These are phyloP conservation scores for Phytophthora sp. DNA, from an alignment of 352 stramenopile species.

Conservation along the genomic window DNA sequence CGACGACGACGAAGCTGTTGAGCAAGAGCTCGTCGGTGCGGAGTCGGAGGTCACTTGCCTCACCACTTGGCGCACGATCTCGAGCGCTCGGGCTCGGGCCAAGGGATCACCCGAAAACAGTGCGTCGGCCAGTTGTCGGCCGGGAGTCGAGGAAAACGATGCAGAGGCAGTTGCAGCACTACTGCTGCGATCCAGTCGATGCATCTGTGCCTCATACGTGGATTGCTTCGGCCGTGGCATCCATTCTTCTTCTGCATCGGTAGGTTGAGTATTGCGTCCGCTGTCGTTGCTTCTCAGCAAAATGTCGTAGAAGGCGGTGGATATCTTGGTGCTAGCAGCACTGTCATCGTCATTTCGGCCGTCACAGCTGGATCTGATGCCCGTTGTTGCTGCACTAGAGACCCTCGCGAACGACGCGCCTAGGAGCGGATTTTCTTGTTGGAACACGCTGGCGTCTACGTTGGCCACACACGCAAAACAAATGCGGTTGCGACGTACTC, in stretches of 20 bases:
- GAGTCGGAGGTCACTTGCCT: slow-evolving; percentile 42
- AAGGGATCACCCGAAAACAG: slow-evolving; percentile 64
- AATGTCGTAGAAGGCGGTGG: slow-evolving; percentile 33
- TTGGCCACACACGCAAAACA: slow-evolving; percentile 67
- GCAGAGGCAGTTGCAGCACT: slow-evolving; percentile 26
- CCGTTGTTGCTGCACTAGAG: slow-evolving; percentile 9
- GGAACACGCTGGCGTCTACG: slow-evolving; percentile 54
- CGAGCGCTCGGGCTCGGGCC: slow-evolving; percentile 55
- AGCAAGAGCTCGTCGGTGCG: slow-evolving; percentile 23
- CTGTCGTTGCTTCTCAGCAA: slow-evolving; percentile 15
- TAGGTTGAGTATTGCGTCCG: slow-evolving; percentile 6
- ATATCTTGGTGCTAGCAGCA: slow-evolving; percentile 15
- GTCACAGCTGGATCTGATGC: neutral
- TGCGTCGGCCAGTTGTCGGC: slow-evolving; percentile 63
- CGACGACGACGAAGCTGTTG: slow-evolving; percentile 12
- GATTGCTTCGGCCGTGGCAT: neutral
- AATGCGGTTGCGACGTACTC: slow-evolving; percentile 61
- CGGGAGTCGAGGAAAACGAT: slow-evolving; percentile 39
- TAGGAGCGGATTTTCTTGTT: slow-evolving; percentile 37
- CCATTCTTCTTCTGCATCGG: neutral
- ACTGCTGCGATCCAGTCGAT: slow-evolving; percentile 31
- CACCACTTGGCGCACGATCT: slow-evolving; percentile 56
- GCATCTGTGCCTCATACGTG: slow-evolving; percentile 15
- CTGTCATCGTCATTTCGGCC: slow-evolving; percentile 6
- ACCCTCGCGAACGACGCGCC: slow-evolving; percentile 20